These are phyloP conservation scores for Moesziomyces sp. DNA, from an alignment of 1,284 basidiomycete species.

Conservation along the genomic window DNA sequence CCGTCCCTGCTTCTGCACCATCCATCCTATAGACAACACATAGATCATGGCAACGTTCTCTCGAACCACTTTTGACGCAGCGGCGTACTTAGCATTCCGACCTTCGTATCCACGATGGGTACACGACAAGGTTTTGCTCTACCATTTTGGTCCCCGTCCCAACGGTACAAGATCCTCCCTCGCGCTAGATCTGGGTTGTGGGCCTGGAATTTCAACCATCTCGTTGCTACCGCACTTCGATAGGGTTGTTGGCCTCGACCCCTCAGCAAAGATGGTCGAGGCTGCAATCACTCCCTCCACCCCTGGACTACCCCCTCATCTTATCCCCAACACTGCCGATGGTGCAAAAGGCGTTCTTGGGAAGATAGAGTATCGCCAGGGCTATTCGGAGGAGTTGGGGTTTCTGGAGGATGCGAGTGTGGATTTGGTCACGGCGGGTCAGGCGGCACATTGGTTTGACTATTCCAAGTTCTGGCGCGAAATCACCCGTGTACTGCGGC, in stretches of 20 bases:
- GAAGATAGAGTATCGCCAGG: constrained; percentile 70
- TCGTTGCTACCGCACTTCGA: constrained; percentile 74
- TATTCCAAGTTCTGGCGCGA: constrained; percentile 79
- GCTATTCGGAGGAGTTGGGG: constrained; percentile 73
- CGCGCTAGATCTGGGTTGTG: constrained; percentile 81
- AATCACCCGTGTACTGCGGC: constrained; percentile 74
- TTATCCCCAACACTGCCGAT: constrained; percentile 20
- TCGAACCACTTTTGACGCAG: constrained; percentile 44
- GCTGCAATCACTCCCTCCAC: constrained; percentile 72
- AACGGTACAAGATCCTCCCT: constrained; percentile 4
- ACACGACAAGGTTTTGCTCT: constrained; percentile 34
- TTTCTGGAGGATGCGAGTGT: constrained; percentile 74
- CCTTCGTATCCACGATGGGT: constrained; percentile 52
- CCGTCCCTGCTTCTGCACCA: too few species aligned
- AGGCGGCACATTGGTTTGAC: constrained; percentile 89
- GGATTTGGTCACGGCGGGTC: constrained; percentile 81
- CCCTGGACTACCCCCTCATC: constrained; percentile 7
- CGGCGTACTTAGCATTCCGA: constrained; percentile 51
- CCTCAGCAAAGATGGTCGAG: constrained; percentile 78
- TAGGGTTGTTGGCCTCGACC: constrained; percentile 78
- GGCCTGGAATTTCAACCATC: constrained; percentile 77
- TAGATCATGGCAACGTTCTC: constrained; percentile 47
- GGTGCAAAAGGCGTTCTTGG: constrained; percentile 66
- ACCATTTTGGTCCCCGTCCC: constrained; percentile 22
- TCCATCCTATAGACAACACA: too few species aligned